Conservation (phyloP, 345 rosid species). For the Eucalyptus erythrocorys region DNA sequence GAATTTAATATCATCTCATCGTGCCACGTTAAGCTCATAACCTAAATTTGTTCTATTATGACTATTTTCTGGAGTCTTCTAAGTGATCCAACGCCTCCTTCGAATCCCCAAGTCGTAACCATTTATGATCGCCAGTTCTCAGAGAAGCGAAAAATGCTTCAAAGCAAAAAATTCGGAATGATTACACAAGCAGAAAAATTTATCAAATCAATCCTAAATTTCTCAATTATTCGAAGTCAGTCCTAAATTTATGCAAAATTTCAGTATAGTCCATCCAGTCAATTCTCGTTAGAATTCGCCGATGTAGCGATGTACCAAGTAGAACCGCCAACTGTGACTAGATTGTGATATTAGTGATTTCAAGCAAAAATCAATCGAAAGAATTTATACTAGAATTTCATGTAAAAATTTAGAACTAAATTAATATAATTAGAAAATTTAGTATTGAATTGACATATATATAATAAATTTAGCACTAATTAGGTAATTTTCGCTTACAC, state of each 20-base stretch:
- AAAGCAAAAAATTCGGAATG: background rate
- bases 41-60: background rate
- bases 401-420: rapidly evolving
- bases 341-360: rapidly evolving
- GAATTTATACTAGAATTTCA: background rate
- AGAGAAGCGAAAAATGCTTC: background rate
- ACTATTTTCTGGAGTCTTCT: background rate
- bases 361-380: background rate
- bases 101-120: background rate
- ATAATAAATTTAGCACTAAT: background rate
- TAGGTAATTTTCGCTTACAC: background rate
- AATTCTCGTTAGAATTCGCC: rapidly evolving
- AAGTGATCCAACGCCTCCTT: background rate
- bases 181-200: rapidly evolving
- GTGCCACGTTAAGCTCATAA: background rate
- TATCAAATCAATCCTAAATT: background rate
- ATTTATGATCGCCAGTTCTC: background rate
- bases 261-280: rapidly evolving
- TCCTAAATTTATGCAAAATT: background rate
- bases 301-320: rapidly evolving
- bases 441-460: background rate
- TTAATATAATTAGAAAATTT: background rate
- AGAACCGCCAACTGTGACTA: rapidly evolving
- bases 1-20: background rate
- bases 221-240: rapidly evolving